phyloP scores from a whole-genome alignment of 1,284 basidiomycete genomes.

The Earliella scabrosa region DNA sequence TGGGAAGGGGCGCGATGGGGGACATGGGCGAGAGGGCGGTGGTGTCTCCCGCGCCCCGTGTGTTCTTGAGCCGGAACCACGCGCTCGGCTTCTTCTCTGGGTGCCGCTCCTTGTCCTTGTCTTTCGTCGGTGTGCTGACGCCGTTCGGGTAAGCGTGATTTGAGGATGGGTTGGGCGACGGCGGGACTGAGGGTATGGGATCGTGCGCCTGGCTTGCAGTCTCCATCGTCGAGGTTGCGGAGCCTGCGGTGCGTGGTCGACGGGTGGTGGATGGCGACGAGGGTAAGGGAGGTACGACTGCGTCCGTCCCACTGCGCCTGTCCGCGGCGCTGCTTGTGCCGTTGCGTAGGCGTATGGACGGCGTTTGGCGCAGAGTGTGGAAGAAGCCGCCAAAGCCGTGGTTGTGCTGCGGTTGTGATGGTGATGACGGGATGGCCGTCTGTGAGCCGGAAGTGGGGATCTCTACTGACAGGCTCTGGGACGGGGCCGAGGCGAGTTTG shows the following conservation, averaged over 20 bases:
- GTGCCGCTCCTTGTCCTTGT: slow-evolving; percentile 45
- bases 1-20: not conserved
- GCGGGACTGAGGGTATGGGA: slow-evolving; percentile 15
- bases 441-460: slow-evolving; percentile 8
- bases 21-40: slow-evolving; percentile 15
- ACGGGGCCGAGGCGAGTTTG: slow-evolving; percentile 10
- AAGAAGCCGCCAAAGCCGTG: slow-evolving; percentile 29
- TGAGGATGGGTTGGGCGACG: slow-evolving; percentile 18
- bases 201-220: slow-evolving; percentile 19
- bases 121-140: slow-evolving; percentile 28
- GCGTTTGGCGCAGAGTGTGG: slow-evolving; percentile 32
- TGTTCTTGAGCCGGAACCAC: slow-evolving; percentile 61
- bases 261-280: slow-evolving; percentile 20
- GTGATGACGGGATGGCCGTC: slow-evolving; percentile 11
- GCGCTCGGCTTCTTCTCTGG: slow-evolving; percentile 47
- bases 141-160: slow-evolving; percentile 21
- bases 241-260: slow-evolving; percentile 23
- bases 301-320: slow-evolving; percentile 23
- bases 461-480: slow-evolving; percentile 15
- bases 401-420: slow-evolving; percentile 14
- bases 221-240: slow-evolving; percentile 22
- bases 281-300: slow-evolving; percentile 28
- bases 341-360: slow-evolving; percentile 31
- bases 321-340: slow-evolving; percentile 15
- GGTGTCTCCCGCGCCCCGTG: slow-evolving; percentile 16